Conservation (phyloP, 2,329 filamentous ascomycete species). For the Cryphonectria parasitica region DNA sequence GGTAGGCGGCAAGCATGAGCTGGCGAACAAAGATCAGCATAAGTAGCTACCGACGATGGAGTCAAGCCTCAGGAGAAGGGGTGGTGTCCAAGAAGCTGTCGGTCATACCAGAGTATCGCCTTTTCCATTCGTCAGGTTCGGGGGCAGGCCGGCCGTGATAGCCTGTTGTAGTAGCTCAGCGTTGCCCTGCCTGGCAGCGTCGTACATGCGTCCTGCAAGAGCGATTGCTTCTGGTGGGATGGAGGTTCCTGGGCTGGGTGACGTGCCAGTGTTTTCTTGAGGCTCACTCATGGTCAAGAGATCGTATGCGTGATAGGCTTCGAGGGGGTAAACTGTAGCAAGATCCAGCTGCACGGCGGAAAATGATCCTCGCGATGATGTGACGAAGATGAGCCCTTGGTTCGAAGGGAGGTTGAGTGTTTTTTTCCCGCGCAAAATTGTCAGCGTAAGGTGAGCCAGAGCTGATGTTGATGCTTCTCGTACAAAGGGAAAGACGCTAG, state of each 20-base stretch:
- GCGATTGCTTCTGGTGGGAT: conserved; percentile 68
- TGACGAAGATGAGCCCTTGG: no score
- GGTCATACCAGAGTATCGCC: conserved; percentile 67
- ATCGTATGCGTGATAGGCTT: background rate
- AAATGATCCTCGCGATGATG: background rate
- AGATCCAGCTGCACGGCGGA: background rate
- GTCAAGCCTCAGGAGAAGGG: background rate
- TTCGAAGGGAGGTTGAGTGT: background rate
- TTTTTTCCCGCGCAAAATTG: background rate
- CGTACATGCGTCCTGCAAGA: conserved; percentile 68
- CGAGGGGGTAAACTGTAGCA: background rate
- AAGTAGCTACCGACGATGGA: background rate
- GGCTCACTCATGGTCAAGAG: conserved; percentile 10
- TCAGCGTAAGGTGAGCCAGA: background rate
- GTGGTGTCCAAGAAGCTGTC: background rate
- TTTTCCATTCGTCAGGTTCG: conserved; percentile 73
- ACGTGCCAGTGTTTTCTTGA: background rate
- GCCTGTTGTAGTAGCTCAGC: conserved; percentile 64
- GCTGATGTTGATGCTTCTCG: background rate
- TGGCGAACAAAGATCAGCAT: conserved; percentile 33
- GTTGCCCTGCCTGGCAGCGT: conserved; percentile 65
- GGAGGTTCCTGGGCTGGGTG: conserved; percentile 10
- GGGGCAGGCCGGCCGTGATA: conserved; percentile 65
- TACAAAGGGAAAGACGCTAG: background rate
- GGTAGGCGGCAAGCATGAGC: conserved; percentile 75